These are phyloP conservation scores for Mrakia frigida DNA, from an alignment of 768 basidiomycete species.

Conservation along the genomic window DNA sequence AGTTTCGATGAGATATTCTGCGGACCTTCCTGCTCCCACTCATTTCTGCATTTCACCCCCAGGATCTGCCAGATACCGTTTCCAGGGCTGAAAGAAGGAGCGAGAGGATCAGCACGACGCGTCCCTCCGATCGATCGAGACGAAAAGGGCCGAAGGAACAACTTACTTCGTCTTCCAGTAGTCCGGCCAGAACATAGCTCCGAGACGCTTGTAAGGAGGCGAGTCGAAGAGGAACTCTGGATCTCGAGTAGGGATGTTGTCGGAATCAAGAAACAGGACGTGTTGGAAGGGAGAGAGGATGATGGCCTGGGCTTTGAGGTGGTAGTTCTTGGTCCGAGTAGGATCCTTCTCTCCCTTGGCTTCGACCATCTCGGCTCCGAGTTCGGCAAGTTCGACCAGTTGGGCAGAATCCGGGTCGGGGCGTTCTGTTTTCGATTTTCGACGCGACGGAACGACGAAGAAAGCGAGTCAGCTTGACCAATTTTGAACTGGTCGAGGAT, in stretches of 20 bases:
- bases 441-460: no score
- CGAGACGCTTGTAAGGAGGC: conserved; percentile 44
- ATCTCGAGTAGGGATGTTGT: conserved; percentile 35
- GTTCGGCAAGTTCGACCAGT: conserved; percentile 32
- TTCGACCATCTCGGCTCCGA: conserved; percentile 40
- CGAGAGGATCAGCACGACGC: background rate
- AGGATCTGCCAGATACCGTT: background rate
- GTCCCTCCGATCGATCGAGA: conserved; percentile 43
- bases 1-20: no score
- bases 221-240: conserved; percentile 46
- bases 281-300: conserved; percentile 43
- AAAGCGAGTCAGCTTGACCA: no score
- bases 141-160: conserved; percentile 39
- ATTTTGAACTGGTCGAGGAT: background rate
- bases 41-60: conserved; percentile 39
- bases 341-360: conserved; percentile 39
- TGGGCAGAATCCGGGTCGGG: conserved; percentile 41
- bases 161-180: conserved; percentile 15
- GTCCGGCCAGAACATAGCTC: conserved; percentile 43
- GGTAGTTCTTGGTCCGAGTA: conserved; percentile 44
- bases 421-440: conserved; percentile 35
- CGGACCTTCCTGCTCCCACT: conserved; percentile 47
- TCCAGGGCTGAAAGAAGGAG: background rate
- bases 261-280: conserved; percentile 48
- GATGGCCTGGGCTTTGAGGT: conserved; percentile 43